Base-by-base conservation (phyloP, 202 grass and related monocot species). In the Schoenoplectus tabernaemontani region DNA sequence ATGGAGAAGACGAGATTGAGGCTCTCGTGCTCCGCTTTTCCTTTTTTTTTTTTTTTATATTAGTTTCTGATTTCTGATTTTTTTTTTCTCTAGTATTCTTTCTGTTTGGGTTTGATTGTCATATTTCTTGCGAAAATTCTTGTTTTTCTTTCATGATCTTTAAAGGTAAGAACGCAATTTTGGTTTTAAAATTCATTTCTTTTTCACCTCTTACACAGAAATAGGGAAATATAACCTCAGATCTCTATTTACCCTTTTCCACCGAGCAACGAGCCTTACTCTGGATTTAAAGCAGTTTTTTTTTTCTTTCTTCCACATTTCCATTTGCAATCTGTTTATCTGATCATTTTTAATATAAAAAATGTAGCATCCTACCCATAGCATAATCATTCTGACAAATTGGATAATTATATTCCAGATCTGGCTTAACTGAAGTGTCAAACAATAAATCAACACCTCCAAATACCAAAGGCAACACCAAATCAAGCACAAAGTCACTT, bases 391-490 rank as follows among this genome's bases (percentile, higher is more conserved):
- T 53, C 37, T 78, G 53, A 84, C 28, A 57, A 76, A 32, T 34
- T 82, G 59, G 60, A 22, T 69, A 76, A 41, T 86, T 66, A 44
- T 28, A 59, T 24, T 23, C 59, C 84, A 30, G 91, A 93, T 78
- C 66, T 81, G 24, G 90, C 83, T 72, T 82, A 84, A 62, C 80
- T 23, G 86, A 88, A 17, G 81, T 69, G 73, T 86, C 78, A 59
- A 87, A 85, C 59, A 95, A 85, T 73, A 91, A 91, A 82, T 43
- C 34, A 75, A 88, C 86, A 78, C 85, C 89, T n/a, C 77, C 85
- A 81, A 85, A 57, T 36, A 62, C 82, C 16, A 90, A 87, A 83
- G 71, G 39, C 8, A 69, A 58, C 59, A 28, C 58, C 64, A 79
- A 83, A 81, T 43, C 83, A 3, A 77, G 87, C 68, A 96, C 70